Percentiles rank a stretch among this genome's conserved stretches.
Evolutionary conservation across 225 moss, liverwort and hornwort species (phyloP).

Genomic region (Rhytidiadelphus loreus): DNA sequence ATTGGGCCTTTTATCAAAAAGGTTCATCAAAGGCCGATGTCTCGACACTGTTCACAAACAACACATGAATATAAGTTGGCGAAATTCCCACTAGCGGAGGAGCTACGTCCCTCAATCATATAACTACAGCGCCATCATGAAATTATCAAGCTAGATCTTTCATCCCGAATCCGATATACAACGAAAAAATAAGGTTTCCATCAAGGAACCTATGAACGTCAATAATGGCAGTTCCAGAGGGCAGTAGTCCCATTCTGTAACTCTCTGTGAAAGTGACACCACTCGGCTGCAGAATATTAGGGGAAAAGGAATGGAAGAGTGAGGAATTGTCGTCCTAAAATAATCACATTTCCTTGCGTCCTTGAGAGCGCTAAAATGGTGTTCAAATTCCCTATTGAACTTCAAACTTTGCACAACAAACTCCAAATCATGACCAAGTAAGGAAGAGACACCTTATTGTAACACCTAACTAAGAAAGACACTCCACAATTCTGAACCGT

Average conservation of each 20-base stretch:
- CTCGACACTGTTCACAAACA: constrained; percentile 49
- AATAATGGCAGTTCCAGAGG: not conserved
- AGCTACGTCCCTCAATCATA: not conserved
- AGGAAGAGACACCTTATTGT: not conserved
- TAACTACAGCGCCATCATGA: not conserved
- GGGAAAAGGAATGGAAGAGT: not conserved
- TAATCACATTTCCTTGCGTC: not conserved
- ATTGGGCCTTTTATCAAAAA: constrained; percentile 65
- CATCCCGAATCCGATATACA: not conserved
- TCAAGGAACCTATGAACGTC: not conserved
- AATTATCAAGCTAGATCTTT: not conserved
- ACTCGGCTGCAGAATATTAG: not conserved
- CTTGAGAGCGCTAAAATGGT: not conserved
- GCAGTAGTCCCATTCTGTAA: not conserved
- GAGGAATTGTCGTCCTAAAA: not conserved
- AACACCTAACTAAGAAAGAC: not conserved
- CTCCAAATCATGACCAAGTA: not conserved
- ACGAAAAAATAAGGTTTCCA: not conserved
- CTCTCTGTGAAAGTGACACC: not conserved
- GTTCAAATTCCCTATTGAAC: not conserved
- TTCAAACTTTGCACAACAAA: not conserved
- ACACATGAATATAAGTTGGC: not conserved
- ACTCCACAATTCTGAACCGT: not conserved
- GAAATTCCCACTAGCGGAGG: not conserved
- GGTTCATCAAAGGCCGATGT: constrained; percentile 64